Percentiles rank a stretch among this genome's conserved stretches.
Conservation (phyloP, 768 basidiomycete genomes). For the Panellus pusillus region DNA sequence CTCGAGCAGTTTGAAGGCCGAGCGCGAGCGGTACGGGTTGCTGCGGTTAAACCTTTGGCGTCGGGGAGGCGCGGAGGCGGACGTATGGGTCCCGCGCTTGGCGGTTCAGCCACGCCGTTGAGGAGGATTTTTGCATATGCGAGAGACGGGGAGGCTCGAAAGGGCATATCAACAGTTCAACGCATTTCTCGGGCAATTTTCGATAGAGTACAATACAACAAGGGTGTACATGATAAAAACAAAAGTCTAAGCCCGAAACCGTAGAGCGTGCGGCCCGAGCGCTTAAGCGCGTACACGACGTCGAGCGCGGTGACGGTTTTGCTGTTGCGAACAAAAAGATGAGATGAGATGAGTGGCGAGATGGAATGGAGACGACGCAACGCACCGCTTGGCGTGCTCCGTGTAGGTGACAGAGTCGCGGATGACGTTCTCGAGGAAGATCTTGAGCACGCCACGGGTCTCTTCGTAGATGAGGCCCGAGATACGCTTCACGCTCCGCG, state of each 20-base stretch:
- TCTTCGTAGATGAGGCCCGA: slow-evolving; percentile 78
- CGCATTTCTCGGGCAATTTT: too few species aligned
- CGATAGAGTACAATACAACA: background rate
- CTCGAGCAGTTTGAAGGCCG: slow-evolving; percentile 90
- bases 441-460: slow-evolving; percentile 80
- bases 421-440: slow-evolving; percentile 72
- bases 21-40: slow-evolving; percentile 71
- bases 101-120: slow-evolving; percentile 64
- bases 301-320: slow-evolving; percentile 89
- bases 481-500: slow-evolving; percentile 85
- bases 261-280: slow-evolving; percentile 76
- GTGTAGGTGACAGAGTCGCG: slow-evolving; percentile 93
- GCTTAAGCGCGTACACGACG: slow-evolving; percentile 74
- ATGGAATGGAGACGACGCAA: slow-evolving; percentile 1
- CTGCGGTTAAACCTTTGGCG: slow-evolving; percentile 13
- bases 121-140: slow-evolving; percentile 36
- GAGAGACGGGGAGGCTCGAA: slow-evolving; percentile 22
- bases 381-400: slow-evolving; percentile 84
- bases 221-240: background rate
- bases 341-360: slow-evolving; percentile 1
- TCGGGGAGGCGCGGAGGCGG: slow-evolving; percentile 31
- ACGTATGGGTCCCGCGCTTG: slow-evolving; percentile 75
- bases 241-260: slow-evolving; percentile 64
- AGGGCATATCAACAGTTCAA: slow-evolving; percentile 14
- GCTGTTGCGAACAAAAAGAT: slow-evolving; percentile 37